Conservation (phyloP, 768 basidiomycete species). For the Russula sp. region DNA sequence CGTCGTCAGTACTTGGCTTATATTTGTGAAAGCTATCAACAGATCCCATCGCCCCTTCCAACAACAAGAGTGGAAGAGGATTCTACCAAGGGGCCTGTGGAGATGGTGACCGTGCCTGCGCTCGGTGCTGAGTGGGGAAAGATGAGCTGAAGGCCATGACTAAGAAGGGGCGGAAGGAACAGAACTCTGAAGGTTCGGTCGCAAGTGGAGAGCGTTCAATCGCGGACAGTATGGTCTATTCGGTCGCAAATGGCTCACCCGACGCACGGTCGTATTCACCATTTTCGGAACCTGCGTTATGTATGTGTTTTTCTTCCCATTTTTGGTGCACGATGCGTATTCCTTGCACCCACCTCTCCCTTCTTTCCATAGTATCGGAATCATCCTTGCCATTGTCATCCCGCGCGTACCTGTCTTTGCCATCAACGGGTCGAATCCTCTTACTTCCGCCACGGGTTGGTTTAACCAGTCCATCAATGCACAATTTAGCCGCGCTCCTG, state of each 20-base stretch:
- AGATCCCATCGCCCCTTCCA: conserved; percentile 18
- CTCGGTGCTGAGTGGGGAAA: conserved; percentile 89
- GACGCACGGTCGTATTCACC: conserved; percentile 65
- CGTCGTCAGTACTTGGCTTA: conserved; percentile 17
- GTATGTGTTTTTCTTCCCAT: conserved; percentile 41
- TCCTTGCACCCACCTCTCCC: not conserved
- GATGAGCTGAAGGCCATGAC: conserved; percentile 76
- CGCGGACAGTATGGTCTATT: conserved; percentile 78
- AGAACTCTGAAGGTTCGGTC: conserved; percentile 51
- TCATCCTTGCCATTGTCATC: conserved; percentile 74
- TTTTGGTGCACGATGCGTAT: not conserved
- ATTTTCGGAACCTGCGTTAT: conserved; percentile 57
- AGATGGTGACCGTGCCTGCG: conserved; percentile 89
- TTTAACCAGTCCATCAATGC: conserved; percentile 57
- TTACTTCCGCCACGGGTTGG: conserved; percentile 54
- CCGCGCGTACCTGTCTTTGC: conserved; percentile 77
- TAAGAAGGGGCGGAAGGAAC: conserved; percentile 63
- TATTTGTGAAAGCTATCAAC: conserved; percentile 27
- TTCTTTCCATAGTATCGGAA: conserved; percentile 52
- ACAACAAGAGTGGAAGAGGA: conserved; percentile 42
- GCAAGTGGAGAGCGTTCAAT: conserved; percentile 73
- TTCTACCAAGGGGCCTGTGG: conserved; percentile 50
- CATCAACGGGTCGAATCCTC: conserved; percentile 57
- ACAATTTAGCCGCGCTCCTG: conserved; percentile 69
- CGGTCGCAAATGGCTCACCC: conserved; percentile 69